Base-by-base conservation (phyloP, 495 filamentous ascomycete genomes). In the Xylaria nigripes region DNA sequence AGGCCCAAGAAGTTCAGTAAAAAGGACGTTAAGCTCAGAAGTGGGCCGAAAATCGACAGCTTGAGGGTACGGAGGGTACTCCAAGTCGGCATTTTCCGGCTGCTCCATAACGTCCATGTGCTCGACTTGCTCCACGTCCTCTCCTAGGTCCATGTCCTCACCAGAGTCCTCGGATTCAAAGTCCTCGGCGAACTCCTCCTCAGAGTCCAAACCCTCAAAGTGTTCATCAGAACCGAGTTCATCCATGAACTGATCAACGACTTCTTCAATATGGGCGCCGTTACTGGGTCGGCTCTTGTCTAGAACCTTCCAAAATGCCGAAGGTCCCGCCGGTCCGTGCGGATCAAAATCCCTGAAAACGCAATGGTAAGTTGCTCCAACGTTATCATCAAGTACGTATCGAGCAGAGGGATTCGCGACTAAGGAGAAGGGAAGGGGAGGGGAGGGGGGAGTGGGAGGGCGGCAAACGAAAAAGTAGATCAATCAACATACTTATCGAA, bases 241-340 rank as follows among this genome's bases (percentile, higher is more conserved):
- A 12, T 42, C 44, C 4, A 29, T 21, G 1, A 41, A 32, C 32
- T 47, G 1, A 22, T 47, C 32, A 34, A 34, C 12, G 12, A 15
- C 6, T 6, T 8, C 32, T 7, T 34, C 7, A 2, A 34, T 13
- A 6, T 34, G 30, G 0, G 38, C 13, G 13, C 29, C 1, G 36
- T 48, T 15, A 15, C 15, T 22, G n/a, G 52, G 16, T 9, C 15
- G 13, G 15, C 32, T 36, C 34, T 43, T 46, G 42, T 85, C 80
- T 27, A 70, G 74, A 4, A 79, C 63, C 68, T 87, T 87, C 84
- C 84, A 87, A 60, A 84, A 86, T 6, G 79, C 77, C 13, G 81
- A 82, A 6, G 84, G 84, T 4, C 84, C 84, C 2, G 73, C 81
- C 0, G 83, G 83, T 4, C 82, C 82, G 49, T 80, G 75, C 10